Conservation (phyloP, 805 yeast species). For the Sugiyamaella smithiae region DNA sequence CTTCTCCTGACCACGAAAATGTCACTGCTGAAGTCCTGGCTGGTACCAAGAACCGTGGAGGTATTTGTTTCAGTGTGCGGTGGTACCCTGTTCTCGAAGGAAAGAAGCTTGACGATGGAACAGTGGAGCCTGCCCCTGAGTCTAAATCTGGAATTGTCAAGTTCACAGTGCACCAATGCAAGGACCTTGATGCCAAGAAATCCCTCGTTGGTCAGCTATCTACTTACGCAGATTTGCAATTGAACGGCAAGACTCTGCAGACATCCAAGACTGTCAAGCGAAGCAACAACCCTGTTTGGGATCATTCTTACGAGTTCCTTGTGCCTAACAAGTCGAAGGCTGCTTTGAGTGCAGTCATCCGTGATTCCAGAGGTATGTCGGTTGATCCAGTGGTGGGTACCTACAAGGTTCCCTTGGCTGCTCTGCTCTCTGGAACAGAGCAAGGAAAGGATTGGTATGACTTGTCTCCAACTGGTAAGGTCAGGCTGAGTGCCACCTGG, state of each 20-base stretch:
- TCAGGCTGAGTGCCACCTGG: constrained; percentile 71
- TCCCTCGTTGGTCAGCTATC: constrained; percentile 51
- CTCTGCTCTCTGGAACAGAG: constrained; percentile 72
- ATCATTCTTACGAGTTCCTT: constrained; percentile 60
- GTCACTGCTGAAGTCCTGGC: constrained; percentile 59
- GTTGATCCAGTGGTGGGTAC: constrained; percentile 60
- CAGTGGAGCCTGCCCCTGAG: constrained; percentile 81
- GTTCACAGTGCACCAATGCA: constrained; percentile 62
- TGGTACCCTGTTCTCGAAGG: constrained; percentile 69
- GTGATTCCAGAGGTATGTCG: constrained; percentile 56
- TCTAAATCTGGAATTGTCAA: constrained; percentile 88
- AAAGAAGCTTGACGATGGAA: constrained; percentile 65
- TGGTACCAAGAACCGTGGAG: constrained; percentile 83
- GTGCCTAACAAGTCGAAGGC: constrained; percentile 68
- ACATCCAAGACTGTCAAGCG: constrained; percentile 60
- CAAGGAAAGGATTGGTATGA: constrained; percentile 79
- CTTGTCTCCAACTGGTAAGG: constrained; percentile 63
- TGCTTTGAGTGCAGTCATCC: constrained; percentile 63
- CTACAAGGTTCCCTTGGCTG: constrained; percentile 49
- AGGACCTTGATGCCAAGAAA: constrained; percentile 44
- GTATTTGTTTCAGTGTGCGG: constrained; percentile 62
- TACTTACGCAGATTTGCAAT: constrained; percentile 66
- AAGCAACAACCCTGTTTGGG: constrained; percentile 66
- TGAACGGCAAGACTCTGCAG: constrained; percentile 58
- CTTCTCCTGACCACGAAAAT: constrained; percentile 44